Conservation (phyloP, 768 basidiomycete species). For the Mycena venus region DNA sequence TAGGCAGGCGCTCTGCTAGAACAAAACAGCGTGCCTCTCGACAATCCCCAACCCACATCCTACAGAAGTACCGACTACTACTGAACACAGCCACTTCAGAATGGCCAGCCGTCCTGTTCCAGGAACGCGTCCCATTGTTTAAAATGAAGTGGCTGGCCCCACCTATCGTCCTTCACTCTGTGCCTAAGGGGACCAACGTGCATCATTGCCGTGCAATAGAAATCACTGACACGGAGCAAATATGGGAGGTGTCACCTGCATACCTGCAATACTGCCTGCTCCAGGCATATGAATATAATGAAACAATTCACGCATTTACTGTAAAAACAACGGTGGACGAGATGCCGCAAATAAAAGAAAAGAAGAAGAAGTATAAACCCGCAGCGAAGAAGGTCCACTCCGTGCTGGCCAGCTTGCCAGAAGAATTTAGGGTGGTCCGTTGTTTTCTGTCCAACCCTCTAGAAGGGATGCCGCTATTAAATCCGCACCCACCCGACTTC, state of each 20-base stretch:
- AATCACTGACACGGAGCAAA: not conserved
- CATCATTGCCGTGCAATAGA: not conserved
- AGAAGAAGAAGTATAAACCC: conserved; percentile 1
- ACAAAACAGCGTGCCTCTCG: too few species aligned
- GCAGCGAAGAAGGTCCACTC: not conserved
- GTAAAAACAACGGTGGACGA: not conserved
- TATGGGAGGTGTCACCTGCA: not conserved
- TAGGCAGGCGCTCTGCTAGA: not conserved
- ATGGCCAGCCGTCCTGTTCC: not conserved
- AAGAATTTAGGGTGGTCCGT: not conserved
- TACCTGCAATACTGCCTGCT: not conserved
- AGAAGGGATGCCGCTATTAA: too few species aligned
- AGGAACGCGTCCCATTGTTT: too few species aligned
- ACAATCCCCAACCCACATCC: too few species aligned
- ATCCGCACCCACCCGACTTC: too few species aligned
- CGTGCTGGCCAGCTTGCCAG: not conserved
- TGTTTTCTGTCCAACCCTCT: not conserved
- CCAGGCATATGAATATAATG: not conserved
- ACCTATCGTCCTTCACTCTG: not conserved
- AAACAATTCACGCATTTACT: not conserved
- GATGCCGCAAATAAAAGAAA: not conserved
- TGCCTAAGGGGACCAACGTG: not conserved
- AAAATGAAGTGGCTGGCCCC: not conserved
- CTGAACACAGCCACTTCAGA: not conserved
- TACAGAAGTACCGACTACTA: not conserved